Evolutionary conservation across 768 basidiomycete species (phyloP).

Genomic region (Sarcomyxa edulis): DNA sequence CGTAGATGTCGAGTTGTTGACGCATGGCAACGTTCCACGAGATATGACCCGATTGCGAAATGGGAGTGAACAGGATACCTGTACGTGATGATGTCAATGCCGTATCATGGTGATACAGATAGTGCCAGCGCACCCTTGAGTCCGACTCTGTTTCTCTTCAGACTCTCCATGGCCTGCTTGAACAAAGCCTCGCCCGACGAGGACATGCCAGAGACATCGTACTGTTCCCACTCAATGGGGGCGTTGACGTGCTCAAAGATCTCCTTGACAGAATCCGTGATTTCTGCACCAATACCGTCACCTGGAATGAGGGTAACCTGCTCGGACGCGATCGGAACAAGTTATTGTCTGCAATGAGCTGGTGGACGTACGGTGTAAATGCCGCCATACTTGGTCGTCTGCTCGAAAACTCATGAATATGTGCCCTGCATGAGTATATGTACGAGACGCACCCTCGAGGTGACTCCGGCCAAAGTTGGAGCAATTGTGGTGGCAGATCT

Average conservation of each 20-base stretch:
- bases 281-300: constrained; percentile 95
- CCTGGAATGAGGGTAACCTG: constrained; percentile 97
- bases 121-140: constrained; percentile 72
- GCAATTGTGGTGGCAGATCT: constrained; percentile 73
- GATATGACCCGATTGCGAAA: constrained; percentile 92
- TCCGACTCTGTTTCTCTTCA: constrained; percentile 96
- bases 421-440: constrained; percentile 8
- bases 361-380: constrained; percentile 71
- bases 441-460: constrained; percentile 47
- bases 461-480: constrained; percentile 72
- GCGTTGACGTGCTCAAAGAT: constrained; percentile 97
- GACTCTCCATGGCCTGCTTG: constrained; percentile 95
- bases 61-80: constrained; percentile 99
- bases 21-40: constrained; percentile 99
- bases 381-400: constrained; percentile 86
- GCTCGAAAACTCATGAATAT: constrained; percentile 34
- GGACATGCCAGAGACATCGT: constrained; percentile 95
- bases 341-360: constrained; percentile 5
- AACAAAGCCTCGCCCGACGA: constrained; percentile 92
- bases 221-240: constrained; percentile 99
- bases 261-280: constrained; percentile 98
- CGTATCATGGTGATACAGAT: constrained; percentile 1
- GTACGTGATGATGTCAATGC: constrained; percentile 7
- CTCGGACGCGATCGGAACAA: constrained; percentile 17
- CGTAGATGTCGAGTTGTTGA: constrained; percentile 98